Conservation (phyloP, 1,139 yeast species). For the Geotrichum klebahnii region DNA sequence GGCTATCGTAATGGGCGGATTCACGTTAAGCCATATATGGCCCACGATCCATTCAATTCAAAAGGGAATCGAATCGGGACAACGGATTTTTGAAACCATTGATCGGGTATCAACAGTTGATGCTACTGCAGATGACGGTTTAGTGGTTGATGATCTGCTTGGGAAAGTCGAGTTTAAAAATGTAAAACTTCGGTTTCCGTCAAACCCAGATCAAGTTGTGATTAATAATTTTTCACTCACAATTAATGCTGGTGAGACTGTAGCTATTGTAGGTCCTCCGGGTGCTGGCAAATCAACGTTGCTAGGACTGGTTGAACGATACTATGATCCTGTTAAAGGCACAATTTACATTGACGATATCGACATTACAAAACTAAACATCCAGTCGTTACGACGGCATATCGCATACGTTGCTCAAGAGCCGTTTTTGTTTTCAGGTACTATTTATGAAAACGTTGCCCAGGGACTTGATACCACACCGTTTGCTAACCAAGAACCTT, state of each 20-base stretch:
- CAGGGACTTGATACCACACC: conserved; percentile 63
- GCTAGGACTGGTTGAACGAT: conserved; percentile 65
- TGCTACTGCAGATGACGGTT: conserved; percentile 34
- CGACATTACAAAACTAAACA: conserved; percentile 57
- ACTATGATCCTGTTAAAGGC: conserved; percentile 62
- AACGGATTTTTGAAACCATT: conserved; percentile 43
- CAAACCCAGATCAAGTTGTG: conserved; percentile 67
- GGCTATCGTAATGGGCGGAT: conserved; percentile 44
- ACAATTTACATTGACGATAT: conserved; percentile 61
- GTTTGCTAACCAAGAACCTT: conserved; percentile 42
- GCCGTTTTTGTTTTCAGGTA: conserved; percentile 76
- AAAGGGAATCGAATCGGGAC: conserved; percentile 42
- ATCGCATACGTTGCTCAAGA: conserved; percentile 89
- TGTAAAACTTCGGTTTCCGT: conserved; percentile 74
- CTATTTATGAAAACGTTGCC: conserved; percentile 71
- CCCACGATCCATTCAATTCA: conserved; percentile 43
- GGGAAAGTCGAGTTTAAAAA: conserved; percentile 58
- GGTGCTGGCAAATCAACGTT: conserved; percentile 91
- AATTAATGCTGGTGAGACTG: conserved; percentile 68
- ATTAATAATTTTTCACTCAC: conserved; percentile 59
- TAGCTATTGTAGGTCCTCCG: conserved; percentile 92
- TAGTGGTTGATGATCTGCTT: background rate
- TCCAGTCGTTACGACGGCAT: conserved; percentile 65
- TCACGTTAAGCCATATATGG: conserved; percentile 42
- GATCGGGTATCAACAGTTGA: conserved; percentile 43